phyloP scores from a whole-genome alignment of 2,329 filamentous ascomycete species.

The Monosporascus sp. region DNA sequence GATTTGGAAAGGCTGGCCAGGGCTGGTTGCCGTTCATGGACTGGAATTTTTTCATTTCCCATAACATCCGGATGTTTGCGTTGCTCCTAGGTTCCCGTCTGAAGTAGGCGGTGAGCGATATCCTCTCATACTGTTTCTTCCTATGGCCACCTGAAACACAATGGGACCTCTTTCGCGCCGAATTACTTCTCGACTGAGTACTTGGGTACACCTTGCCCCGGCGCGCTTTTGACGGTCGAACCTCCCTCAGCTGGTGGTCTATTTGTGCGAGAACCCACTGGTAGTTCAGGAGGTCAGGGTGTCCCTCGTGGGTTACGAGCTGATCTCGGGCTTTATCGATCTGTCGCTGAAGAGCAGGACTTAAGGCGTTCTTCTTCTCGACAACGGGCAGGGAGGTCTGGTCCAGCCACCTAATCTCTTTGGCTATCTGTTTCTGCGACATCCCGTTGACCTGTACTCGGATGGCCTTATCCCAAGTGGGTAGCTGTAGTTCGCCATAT shows the following conservation, averaged over 20 bases:
- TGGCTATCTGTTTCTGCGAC: conserved; percentile 30
- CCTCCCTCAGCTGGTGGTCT: conserved; percentile 30
- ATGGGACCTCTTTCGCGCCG: conserved; percentile 2
- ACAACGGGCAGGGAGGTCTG: conserved; percentile 22
- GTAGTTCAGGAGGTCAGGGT: conserved; percentile 28
- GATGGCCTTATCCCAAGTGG: conserved; percentile 36
- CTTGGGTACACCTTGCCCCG: background rate
- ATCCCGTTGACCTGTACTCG: conserved; percentile 29
- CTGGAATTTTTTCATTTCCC: conserved; percentile 9
- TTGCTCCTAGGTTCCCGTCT: conserved; percentile 31
- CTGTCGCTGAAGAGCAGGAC: conserved; percentile 33
- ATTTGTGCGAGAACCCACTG: conserved; percentile 39
- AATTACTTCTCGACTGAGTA: background rate
- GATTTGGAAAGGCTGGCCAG: background rate
- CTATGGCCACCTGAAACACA: conserved; percentile 14
- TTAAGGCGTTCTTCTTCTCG: conserved; percentile 34
- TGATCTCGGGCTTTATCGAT: conserved; percentile 32
- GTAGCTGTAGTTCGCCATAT: conserved; percentile 25
- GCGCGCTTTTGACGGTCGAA: conserved; percentile 12
- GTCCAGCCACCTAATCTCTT: conserved; percentile 33
- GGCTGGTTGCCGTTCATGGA: background rate
- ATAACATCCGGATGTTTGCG: conserved; percentile 21
- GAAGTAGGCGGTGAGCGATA: conserved; percentile 41
- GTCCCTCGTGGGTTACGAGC: conserved; percentile 26
- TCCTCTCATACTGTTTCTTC: conserved; percentile 29